Base-by-base conservation (phyloP, 1,284 basidiomycete genomes). In the Fomitopsis schrenkii region DNA sequence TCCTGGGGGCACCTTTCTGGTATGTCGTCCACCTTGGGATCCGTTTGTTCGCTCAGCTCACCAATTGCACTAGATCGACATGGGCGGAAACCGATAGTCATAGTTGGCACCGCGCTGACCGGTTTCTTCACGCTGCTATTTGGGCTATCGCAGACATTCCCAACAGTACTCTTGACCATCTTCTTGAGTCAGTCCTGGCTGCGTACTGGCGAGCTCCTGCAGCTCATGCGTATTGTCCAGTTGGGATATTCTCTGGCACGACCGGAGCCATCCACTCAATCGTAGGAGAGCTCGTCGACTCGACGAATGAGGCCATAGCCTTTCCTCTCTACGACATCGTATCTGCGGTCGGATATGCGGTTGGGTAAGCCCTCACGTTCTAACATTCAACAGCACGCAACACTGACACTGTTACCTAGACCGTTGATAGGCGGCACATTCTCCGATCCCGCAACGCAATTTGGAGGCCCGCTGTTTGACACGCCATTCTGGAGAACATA, bases 251-350 rank as follows among this genome's bases (percentile, higher is more conserved):
- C 63, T 81, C 80, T 33, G 87, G 85, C 10, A 88, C 83, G 50
- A 73, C 84, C 38, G 84, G 85, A 17, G 86, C 86, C 22, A 80
- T 87, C 33, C 83, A 86, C 57, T 84, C 84, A 0, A 77, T 84
- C 1, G 76, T 88, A 0, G 82, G 84, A 9, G 87, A 90, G 70
- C 77, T 91, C n/a, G 86, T 86, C 2, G 85, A 91, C 66, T 70
- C 80, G 10, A 83, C 82, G 4, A 90, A 91, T 61, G 82, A 87
- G 68, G 81, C 82, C 1, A 68, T 77, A 44, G 84, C 83, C 0
- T 86, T 86, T 65, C 85, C 88, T 2, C 76, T 89, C 9, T 87
- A 84, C 63, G 82, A 83, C 42, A 72, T 89, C 26, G 79, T 80
- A 30, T 88, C 82, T 75, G 85, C 86, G 1, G 62, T 88, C 2